Evolutionary conservation across 202 grass and related monocot species (phyloP).

Genomic region (Saccharum hybrid): DNA sequence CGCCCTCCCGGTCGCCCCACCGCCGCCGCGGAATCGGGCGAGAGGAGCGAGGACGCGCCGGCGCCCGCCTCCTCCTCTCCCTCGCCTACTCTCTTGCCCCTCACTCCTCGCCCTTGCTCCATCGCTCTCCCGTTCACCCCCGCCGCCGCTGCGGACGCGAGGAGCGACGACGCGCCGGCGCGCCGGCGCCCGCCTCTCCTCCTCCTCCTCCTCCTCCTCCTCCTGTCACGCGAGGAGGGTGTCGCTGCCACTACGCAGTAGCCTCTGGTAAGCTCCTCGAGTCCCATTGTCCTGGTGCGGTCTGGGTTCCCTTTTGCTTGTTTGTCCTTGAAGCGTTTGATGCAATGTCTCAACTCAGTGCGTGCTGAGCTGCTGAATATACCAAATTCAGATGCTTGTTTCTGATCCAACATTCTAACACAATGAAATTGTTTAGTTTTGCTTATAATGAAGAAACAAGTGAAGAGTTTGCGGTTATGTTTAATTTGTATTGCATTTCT

Average conservation of each 20-base stretch:
- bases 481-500: slow-evolving; percentile 7
- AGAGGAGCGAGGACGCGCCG: too few species aligned
- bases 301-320: background rate
- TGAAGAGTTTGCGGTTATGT: background rate
- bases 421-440: background rate
- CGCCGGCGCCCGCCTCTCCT: background rate
- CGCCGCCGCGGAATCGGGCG: too few species aligned
- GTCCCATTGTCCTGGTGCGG: background rate
- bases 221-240: background rate
- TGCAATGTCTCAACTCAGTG: background rate
- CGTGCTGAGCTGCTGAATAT: background rate
- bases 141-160: too few species aligned
- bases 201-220: background rate
- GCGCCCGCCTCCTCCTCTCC: too few species aligned
- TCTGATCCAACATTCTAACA: background rate
- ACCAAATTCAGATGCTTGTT: background rate
- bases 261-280: slow-evolving; percentile 29
- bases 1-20: too few species aligned
- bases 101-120: too few species aligned
- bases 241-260: slow-evolving; percentile 14
- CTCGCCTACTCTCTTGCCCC: too few species aligned
- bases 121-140: too few species aligned
- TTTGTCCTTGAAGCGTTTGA: background rate
- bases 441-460: background rate
- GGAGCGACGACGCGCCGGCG: too few species aligned